These are phyloP conservation scores for Serendipita sp. DNA, from an alignment of 768 basidiomycete genomes.

Conservation along the genomic window DNA sequence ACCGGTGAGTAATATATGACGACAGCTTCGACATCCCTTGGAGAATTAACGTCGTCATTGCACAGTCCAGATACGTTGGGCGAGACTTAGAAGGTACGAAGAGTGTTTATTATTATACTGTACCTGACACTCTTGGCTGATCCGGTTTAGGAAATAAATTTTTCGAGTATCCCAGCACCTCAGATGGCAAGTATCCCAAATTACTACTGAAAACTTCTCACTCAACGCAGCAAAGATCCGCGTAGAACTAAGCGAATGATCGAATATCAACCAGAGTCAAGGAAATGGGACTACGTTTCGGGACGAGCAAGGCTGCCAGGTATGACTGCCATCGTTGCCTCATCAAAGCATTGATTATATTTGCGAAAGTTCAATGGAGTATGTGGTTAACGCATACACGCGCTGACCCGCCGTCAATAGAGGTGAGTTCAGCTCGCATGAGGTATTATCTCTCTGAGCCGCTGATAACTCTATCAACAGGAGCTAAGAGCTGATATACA, in stretches of 20 bases:
- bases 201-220: not conserved
- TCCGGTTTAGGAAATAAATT: not conserved
- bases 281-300: not conserved
- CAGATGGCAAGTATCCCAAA: not conserved
- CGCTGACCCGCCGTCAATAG: not conserved
- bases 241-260: constrained; percentile 3
- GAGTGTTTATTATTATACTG: too few relatives aligned
- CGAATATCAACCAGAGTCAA: not conserved
- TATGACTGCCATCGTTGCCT: not conserved
- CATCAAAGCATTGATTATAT: not conserved
- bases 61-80: not conserved
- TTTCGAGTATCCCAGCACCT: not conserved
- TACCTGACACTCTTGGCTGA: not conserved
- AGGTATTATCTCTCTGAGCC: not conserved
- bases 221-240: not conserved
- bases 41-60: not conserved
- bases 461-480: not conserved
- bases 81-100: not conserved
- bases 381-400: constrained; percentile 2
- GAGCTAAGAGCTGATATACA: not conserved
- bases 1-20: too few relatives aligned
- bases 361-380: not conserved
- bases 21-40: too few relatives aligned
- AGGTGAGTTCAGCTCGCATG: not conserved
- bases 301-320: not conserved